Conservation (phyloP, 1,284 basidiomycete genomes). For the Trichosporon asahii region DNA sequence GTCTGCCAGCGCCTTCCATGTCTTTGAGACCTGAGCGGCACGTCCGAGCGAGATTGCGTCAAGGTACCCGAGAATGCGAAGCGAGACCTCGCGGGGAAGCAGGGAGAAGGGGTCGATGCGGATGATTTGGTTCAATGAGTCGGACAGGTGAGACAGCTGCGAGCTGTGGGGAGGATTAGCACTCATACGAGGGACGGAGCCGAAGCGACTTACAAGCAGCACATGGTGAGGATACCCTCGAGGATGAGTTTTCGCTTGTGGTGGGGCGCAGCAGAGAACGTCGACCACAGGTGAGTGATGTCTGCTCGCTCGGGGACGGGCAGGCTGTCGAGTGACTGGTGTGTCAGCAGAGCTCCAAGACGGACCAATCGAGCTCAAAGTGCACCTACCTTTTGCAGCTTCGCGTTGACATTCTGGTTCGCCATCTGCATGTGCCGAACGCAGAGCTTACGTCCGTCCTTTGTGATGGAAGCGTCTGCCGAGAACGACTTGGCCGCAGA, state of each 20-base stretch:
- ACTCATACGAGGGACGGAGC: background rate
- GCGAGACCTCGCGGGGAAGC: conserved; percentile 83
- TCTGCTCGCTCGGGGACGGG: conserved; percentile 81
- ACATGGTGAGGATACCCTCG: conserved; percentile 98
- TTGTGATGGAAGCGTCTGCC: conserved; percentile 10
- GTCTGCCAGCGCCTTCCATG: conserved; percentile 87
- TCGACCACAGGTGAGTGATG: conserved; percentile 92
- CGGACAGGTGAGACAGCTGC: conserved; percentile 93
- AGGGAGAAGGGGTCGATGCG: conserved; percentile 91
- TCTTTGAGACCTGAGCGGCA: conserved; percentile 85
- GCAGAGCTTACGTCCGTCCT: conserved; percentile 48
- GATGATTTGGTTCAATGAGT: conserved; percentile 85
- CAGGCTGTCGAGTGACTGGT: conserved; percentile 89
- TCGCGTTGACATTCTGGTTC: conserved; percentile 88
- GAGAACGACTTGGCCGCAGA: background rate
- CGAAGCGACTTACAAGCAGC: conserved; percentile 70
- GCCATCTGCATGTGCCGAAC: conserved; percentile 88
- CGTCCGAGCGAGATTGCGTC: conserved; percentile 94
- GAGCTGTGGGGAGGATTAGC: conserved; percentile 50
- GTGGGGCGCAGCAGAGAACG: conserved; percentile 91
- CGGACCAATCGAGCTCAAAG: background rate
- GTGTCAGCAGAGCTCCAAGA: background rate
- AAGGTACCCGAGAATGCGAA: conserved; percentile 86
- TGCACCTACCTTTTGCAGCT: conserved; percentile 77
- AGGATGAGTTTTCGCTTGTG: conserved; percentile 88